Percentiles rank a stretch among this genome's conserved stretches.
Conservation (phyloP, 148 eudicot species). For the Euryodendron excelsum region DNA sequence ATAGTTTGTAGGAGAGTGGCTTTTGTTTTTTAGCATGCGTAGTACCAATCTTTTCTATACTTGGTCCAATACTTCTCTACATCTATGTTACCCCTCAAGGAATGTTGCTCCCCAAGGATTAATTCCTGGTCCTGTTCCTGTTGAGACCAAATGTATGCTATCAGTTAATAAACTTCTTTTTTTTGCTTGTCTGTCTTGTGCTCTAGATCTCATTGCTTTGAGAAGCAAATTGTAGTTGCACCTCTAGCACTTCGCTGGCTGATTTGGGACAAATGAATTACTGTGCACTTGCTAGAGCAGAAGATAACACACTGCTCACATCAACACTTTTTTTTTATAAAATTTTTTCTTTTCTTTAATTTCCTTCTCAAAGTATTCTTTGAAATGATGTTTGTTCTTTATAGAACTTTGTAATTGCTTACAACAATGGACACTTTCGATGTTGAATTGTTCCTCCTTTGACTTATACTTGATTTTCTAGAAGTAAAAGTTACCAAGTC, state of each 20-base stretch:
- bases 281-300: conserved; percentile 4
- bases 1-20: neutral
- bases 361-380: neutral
- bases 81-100: too few relatives aligned
- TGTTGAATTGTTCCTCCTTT: too few relatives aligned
- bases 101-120: neutral
- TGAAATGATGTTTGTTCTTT: neutral
- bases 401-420: neutral
- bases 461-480: too few relatives aligned
- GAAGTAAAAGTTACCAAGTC: too few relatives aligned
- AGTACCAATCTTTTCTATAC: neutral
- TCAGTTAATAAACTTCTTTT: neutral
- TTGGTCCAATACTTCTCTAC: neutral
- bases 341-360: neutral
- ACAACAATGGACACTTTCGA: too few relatives aligned
- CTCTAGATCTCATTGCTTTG: neutral
- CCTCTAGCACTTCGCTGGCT: neutral
- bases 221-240: neutral
- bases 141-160: neutral
- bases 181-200: neutral
- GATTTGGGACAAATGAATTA: neutral
- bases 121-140: neutral
- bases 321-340: neutral
- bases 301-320: neutral
- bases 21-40: neutral